Evolutionary conservation across 768 basidiomycete species (phyloP).

Genomic region (Psilocybe subaeruginosa): DNA sequence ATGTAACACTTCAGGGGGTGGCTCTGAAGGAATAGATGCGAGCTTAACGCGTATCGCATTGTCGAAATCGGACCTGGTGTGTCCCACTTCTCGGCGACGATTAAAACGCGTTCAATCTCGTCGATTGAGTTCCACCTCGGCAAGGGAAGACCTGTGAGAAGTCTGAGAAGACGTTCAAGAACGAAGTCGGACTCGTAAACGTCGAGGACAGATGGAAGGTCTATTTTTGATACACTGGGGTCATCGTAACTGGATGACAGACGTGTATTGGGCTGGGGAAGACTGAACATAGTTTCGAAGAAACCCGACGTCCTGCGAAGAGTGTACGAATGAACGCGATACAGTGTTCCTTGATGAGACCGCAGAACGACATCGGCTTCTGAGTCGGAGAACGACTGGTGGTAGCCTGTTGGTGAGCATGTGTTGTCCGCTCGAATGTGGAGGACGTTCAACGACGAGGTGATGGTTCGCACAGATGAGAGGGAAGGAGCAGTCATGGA

Average conservation of each 20-base stretch:
- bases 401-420: constrained; percentile 23
- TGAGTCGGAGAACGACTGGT: constrained; percentile 33
- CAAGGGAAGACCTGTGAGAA: constrained; percentile 58
- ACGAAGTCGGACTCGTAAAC: constrained; percentile 46
- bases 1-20: constrained; percentile 55
- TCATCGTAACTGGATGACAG: not conserved
- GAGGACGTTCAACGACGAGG: constrained; percentile 5
- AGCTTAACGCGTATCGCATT: constrained; percentile 54
- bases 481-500: constrained; percentile 22
- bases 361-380: constrained; percentile 40
- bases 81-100: constrained; percentile 73
- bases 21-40: constrained; percentile 46
- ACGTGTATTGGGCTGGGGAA: constrained; percentile 45
- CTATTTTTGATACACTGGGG: constrained; percentile 1
- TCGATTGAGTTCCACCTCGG: constrained; percentile 53
- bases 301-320: constrained; percentile 62
- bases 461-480: constrained; percentile 12
- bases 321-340: constrained; percentile 58
- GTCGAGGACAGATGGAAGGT: constrained; percentile 24
- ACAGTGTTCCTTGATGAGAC: constrained; percentile 51
- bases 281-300: constrained; percentile 62
- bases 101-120: constrained; percentile 54
- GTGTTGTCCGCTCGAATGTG: constrained; percentile 19
- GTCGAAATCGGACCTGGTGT: constrained; percentile 61
- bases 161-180: constrained; percentile 57